Evolutionary conservation across 345 rosid species (phyloP).

Genomic region (Brassica juncea): DNA sequence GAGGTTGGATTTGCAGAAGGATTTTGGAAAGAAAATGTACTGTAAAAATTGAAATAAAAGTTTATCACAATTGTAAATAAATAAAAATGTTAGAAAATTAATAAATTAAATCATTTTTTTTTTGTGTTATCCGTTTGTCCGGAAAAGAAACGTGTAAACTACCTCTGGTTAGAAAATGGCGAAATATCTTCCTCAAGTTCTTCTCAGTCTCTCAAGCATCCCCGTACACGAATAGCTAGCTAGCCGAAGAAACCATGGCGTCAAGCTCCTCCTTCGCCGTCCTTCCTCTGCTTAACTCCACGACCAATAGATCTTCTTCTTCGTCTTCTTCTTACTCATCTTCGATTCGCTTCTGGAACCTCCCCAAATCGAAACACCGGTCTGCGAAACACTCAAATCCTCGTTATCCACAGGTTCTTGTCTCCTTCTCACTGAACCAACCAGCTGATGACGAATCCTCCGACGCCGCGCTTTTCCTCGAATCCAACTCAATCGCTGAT

Average conservation of each 20-base stretch:
- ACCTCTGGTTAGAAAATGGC: conserved; percentile 18
- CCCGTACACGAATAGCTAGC: neutral
- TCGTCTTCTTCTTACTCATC: conserved; percentile 38
- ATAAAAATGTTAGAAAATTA: neutral
- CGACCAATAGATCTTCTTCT: conserved; percentile 39
- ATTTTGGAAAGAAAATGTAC: neutral
- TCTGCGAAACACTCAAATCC: conserved; percentile 25
- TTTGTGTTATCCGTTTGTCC: too few species aligned
- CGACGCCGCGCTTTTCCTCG: conserved; percentile 50
- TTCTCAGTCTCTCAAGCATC: conserved; percentile 14
- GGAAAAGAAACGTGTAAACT: too few species aligned
- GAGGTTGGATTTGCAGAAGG: neutral
- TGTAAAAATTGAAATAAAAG: neutral
- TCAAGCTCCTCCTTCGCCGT: conserved; percentile 51
- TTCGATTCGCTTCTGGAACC: conserved; percentile 28
- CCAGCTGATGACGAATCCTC: conserved; percentile 49
- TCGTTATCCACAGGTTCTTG: conserved; percentile 29
- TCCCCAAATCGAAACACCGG: conserved; percentile 27
- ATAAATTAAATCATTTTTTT: too few species aligned
- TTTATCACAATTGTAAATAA: neutral
- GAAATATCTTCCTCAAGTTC: conserved; percentile 35
- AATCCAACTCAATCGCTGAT: conserved; percentile 70
- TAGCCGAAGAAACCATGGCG: conserved; percentile 45
- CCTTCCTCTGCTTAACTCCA: conserved; percentile 40
- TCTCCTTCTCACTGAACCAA: conserved; percentile 40